Evolutionary conservation across 306 rosid genomes (phyloP), one percentile per base, ranked within the genome.

Genomic region (Cicer chorassanicum): DNA sequence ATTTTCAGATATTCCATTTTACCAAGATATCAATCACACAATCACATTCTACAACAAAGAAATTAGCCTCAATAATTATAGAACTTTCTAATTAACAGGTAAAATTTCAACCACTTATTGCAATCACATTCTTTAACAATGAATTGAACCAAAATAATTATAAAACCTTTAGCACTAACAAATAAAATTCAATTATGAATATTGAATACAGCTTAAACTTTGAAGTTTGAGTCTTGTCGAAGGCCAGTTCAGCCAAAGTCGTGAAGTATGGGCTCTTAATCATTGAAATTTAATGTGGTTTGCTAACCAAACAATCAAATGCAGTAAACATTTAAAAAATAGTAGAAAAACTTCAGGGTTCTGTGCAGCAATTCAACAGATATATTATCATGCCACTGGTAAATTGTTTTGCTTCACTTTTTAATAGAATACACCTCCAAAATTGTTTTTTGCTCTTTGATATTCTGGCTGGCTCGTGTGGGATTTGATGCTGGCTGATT

Each of bases 381-480:
- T 38, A 13, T 61, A 36, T 65, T 41, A 53, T 15, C 53, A 3
- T 54, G 18, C 19, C 9, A 45, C 13, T 61, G 49, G 19, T 43
- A 13, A 57, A 44, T 42, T 66, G 34, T 66, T 76, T 42, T 66
- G 39, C 60, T 76, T 54, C 42, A 8, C 46, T 4, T 18, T 53
- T 41, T 19, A 6, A 50, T 51, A 24, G 65, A 65, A 14, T 70
- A 7, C 61, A 15, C 29, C 14, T 53, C 62, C 49, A 12, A 50
- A 43, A 1, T 55, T 49, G 2, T 40, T 49, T 16, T 62, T 6
- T 9, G 14, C 42, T 49, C 40, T 12, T 7, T 18, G 21, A 39
- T 68, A 48, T 68, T 49, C 34, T 68, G 15, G 9, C 29, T n/a
- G 9, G 29, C 34, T 21, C 11, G 40, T 3, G 8, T 46, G 70